phyloP scores from a whole-genome alignment of 257 asterid species.

The Fraxinus pennsylvanica region DNA sequence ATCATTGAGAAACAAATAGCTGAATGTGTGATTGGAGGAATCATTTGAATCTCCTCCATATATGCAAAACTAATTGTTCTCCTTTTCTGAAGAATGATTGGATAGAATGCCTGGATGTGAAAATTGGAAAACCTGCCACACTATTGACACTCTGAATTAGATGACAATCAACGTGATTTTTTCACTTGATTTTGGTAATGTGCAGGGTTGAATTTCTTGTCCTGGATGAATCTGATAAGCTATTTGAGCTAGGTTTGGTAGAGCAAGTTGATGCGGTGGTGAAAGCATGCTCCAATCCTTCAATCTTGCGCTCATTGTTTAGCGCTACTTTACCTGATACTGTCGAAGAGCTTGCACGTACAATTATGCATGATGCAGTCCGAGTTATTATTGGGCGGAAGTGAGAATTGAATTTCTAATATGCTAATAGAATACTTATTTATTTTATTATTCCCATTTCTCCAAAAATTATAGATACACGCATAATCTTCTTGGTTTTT shows the following conservation, averaged over 20 bases:
- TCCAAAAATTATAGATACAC: background rate
- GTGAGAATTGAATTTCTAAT: conserved; percentile 42
- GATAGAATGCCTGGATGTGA: background rate
- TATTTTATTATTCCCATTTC: background rate
- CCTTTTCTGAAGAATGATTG: conserved; percentile 17
- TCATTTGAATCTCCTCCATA: background rate
- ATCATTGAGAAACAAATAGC: background rate
- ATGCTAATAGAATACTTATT: background rate
- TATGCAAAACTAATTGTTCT: background rate
- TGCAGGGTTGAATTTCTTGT: conserved; percentile 88
- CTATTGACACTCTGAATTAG: conserved; percentile 9
- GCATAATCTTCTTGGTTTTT: background rate
- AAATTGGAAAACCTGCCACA: conserved; percentile 2
- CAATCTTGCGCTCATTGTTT: conserved; percentile 73
- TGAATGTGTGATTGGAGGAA: background rate
- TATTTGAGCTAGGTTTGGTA: conserved; percentile 86
- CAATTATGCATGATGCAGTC: conserved; percentile 91
- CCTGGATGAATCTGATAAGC: conserved; percentile 92
- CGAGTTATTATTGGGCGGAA: conserved; percentile 86
- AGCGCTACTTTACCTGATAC: conserved; percentile 96
- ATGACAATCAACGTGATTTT: background rate
- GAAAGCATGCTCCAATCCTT: conserved; percentile 94
- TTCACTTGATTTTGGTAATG: conserved; percentile 9
- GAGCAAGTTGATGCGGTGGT: conserved; percentile 90
- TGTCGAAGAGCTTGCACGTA: conserved; percentile 89